Base-by-base conservation (phyloP, 2,329 filamentous ascomycete genomes). In the Seiridium cupressi region DNA sequence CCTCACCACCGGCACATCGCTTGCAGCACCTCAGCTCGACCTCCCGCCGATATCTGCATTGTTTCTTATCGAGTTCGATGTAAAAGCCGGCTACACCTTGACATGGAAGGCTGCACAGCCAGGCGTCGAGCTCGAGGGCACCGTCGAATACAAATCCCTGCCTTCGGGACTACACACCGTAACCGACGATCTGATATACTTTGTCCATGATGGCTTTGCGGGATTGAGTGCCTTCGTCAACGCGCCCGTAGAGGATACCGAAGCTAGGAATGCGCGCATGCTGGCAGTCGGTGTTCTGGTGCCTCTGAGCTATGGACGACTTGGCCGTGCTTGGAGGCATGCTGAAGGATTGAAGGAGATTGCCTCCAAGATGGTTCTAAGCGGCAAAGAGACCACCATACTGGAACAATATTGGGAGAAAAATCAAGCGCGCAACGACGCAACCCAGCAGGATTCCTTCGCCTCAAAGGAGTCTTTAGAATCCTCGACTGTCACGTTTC, bases 101-200 rank as follows among this genome's bases (percentile, higher is more conserved):
- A 86, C 87, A 42, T 98, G 95, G 95, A 92, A 96, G 74, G 87
- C 86, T 65, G 86, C 89, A 10, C 77, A 86, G 1, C 81, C 87
- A 11, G 88, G 86, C 54, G 83, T 94, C 77, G 82, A 85, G 75
- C 84, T 98, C 54, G 91, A 96, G 67, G 92, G 92, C 59, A 87
- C 90, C 32, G 92, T 97, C 69, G 95, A 99, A 77, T 99, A 93
- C 84, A 98, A 97, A 77, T 96, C 92, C 63, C 83, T 99, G 51
- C 95, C 95, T 2, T 98, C 94, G 0, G 95, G 95, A 32, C 77
- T 97, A 55, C 95, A 99, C 76, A 90, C 92, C 60, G 92, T 98
- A 26, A 81, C 89, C 38, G 87, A 93, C 65, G 95, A 99, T 74
- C 81, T 98, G 56, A 91, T 93, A 69, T 99, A 98, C 79, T 99